Conservation (phyloP, 1,139 yeast species). For the Kluyveromyces marxianus region DNA sequence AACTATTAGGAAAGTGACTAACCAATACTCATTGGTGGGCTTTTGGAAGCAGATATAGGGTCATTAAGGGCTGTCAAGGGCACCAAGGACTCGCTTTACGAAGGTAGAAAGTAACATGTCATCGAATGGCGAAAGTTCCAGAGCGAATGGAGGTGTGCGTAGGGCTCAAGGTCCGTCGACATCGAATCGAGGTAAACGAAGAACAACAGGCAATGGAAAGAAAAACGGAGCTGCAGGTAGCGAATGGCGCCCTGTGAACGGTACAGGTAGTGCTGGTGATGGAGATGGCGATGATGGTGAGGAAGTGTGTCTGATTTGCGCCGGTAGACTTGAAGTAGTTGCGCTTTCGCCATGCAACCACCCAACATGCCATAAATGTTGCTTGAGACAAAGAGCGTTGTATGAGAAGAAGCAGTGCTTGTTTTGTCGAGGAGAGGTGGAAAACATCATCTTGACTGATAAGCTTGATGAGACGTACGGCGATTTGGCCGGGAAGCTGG, state of each 20-base stretch:
- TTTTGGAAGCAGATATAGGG: no score
- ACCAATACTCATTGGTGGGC: no score
- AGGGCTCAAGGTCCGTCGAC: slow-evolving; percentile 6
- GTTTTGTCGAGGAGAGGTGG: slow-evolving; percentile 71
- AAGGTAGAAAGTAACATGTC: neutral
- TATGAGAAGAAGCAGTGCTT: slow-evolving; percentile 70
- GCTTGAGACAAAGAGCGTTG: slow-evolving; percentile 74
- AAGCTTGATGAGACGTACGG: slow-evolving; percentile 37
- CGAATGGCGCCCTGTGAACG: neutral
- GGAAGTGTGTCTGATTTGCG: slow-evolving; percentile 74
- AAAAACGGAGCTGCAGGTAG: neutral
- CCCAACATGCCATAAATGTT: slow-evolving; percentile 73
- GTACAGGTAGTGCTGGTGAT: slow-evolving; percentile 1
- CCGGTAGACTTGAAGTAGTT: slow-evolving; percentile 53
- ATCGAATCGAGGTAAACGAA: neutral
- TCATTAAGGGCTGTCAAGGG: neutral
- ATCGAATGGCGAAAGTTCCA: neutral
- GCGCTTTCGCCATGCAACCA: slow-evolving; percentile 83
- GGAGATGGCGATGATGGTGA: slow-evolving; percentile 31
- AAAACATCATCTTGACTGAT: slow-evolving; percentile 52
- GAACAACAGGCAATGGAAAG: neutral
- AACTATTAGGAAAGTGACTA: no score
- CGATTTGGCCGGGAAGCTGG: slow-evolving; percentile 31
- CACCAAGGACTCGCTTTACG: neutral
- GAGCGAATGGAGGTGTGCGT: neutral